These are phyloP conservation scores for Phytophthora sp. DNA, from an alignment of 352 stramenopile species.

Conservation along the genomic window DNA sequence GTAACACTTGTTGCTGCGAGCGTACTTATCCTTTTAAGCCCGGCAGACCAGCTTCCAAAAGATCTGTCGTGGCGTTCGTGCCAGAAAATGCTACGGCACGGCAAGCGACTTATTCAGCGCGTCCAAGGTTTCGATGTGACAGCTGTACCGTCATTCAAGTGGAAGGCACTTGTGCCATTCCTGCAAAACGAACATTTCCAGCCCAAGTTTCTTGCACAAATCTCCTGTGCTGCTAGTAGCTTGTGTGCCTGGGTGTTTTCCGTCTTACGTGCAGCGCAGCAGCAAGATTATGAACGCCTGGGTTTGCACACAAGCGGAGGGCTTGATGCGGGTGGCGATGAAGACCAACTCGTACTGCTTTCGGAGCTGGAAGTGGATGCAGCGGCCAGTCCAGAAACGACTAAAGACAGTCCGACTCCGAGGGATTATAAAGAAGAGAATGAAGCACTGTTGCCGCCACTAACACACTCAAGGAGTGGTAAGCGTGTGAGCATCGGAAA, in stretches of 20 bases:
- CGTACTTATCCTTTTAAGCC: constrained; percentile 76
- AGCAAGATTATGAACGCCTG: constrained; percentile 37
- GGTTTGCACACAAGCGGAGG: constrained; percentile 21
- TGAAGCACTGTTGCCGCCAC: constrained; percentile 10
- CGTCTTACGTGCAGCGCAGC: constrained; percentile 41
- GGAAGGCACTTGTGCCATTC: constrained; percentile 74
- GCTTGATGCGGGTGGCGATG: constrained; percentile 28
- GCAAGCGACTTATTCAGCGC: constrained; percentile 53
- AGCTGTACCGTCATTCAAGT: constrained; percentile 67
- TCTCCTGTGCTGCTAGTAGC: constrained; percentile 53
- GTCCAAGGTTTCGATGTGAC: constrained; percentile 47
- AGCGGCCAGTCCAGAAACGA: constrained; percentile 24
- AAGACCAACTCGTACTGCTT: constrained; percentile 58
- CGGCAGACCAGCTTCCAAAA: constrained; percentile 70
- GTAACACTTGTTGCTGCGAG: constrained; percentile 64
- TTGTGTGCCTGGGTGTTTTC: constrained; percentile 76
- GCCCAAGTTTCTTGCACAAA: constrained; percentile 59
- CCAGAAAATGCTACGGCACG: constrained; percentile 67
- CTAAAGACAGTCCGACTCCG: background rate
- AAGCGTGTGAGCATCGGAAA: constrained; percentile 74
- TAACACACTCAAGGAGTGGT: constrained; percentile 31
- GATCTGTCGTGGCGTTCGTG: constrained; percentile 73
- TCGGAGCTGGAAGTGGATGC: constrained; percentile 67
- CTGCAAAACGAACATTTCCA: constrained; percentile 77
- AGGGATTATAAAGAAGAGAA: constrained; percentile 7